Evolutionary conservation across 2,329 filamentous ascomycete species (phyloP), one percentile per base, ranked within the genome.

Genomic region (Aureobasidium leucospermi): DNA sequence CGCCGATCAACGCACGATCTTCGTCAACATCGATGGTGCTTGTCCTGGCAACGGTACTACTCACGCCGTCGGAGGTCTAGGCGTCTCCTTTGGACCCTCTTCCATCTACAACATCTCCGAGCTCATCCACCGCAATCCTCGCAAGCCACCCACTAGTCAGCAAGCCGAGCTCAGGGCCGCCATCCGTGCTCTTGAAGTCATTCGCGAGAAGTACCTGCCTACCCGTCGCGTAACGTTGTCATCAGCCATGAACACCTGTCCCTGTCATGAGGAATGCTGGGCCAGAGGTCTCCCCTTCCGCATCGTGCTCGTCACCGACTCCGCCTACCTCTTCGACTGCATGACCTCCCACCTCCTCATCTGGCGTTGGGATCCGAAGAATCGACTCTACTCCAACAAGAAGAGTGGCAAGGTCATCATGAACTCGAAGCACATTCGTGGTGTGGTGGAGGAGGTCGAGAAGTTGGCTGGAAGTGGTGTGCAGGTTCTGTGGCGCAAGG

Each of bases 261-360:
- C 32, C 9, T 49, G 31, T 7, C 46, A 49, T 13, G 19, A 3
- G 5, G 9, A 38, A 6, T 49, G 46, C 46, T 49, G 46, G 46
- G n/a, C 32, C 16, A 15, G 0, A 6, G 1, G 9, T 7, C 36
- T 49, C 46, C 46, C 46, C 31, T 49, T 49, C 46, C 46, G 15
- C 3, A 8, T 49, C 32, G 46, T 36, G 5, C 16, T 49, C 16
- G 10, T 49, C 46, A 49, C 46, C 1, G 46, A 49, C 7, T 49
- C 46, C n/a, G 46, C 46, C 9, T 49, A 49, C 46, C 46, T 49
- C n/a, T 36, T 49, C 46, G 46, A 49, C 31, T 36, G 46, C 46
- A 49, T 49, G 31, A 49, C 46, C 11, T 36, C 46, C 6, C 46
- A 49, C 32, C 32, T 49, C n/a, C 32, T 38, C 15, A 6, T 49